Conservation (phyloP, 192 early-diverging fungal species). For the Neocallimastix lanati region DNA sequence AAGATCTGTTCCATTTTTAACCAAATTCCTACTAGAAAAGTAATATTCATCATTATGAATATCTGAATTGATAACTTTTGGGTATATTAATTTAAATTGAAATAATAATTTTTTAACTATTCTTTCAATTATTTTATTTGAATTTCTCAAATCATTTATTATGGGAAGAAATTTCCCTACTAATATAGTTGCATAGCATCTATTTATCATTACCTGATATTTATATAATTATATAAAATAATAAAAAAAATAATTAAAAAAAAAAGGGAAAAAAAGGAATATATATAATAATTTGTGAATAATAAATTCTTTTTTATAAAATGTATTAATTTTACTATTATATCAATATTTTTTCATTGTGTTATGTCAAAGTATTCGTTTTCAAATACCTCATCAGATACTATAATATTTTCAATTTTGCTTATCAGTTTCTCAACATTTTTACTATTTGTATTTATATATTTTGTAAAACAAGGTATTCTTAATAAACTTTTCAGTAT, state of each 20-base stretch:
- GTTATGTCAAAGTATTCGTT: too few relatives aligned
- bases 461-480: background rate
- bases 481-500: background rate
- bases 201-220: background rate
- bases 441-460: background rate
- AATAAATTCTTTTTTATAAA: too few relatives aligned
- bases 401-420: background rate
- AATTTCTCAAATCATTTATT: background rate
- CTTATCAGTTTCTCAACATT: background rate
- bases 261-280: too few relatives aligned
- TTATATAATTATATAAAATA: too few relatives aligned
- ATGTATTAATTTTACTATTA: too few relatives aligned
- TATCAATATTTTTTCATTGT: too few relatives aligned
- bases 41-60: background rate
- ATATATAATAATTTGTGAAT: too few relatives aligned
- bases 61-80: background rate
- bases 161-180: background rate
- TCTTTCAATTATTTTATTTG: background rate
- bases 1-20: background rate
- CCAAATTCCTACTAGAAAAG: background rate
- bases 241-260: too few relatives aligned
- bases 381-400: background rate
- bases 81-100: background rate
- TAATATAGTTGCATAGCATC: background rate
- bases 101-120: background rate